A percentile compares a stretch with the other conserved stretches of the same genome.
These are phyloP conservation scores for Boletus calvinii DNA, from an alignment of 1,284 basidiomycete genomes.

Conservation along the genomic window DNA sequence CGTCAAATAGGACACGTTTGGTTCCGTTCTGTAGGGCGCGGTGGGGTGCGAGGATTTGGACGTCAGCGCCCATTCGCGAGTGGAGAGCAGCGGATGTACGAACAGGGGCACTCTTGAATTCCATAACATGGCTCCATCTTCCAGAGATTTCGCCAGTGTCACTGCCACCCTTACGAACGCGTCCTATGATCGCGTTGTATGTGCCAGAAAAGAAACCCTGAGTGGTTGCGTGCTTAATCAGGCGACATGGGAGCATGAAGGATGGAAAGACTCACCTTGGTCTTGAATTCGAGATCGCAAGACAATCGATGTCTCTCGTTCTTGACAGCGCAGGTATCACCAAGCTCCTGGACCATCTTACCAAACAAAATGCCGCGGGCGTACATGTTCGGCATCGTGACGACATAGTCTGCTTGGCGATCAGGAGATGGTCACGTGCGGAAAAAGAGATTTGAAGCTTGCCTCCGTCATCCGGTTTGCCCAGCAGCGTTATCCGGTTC, in stretches of 20 bases:
- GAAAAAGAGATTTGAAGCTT: conserved; percentile 26
- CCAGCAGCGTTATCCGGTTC: conserved; percentile 81
- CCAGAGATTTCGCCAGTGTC: conserved; percentile 88
- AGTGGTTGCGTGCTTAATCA: conserved; percentile 29
- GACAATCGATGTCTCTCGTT: conserved; percentile 76
- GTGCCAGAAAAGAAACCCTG: conserved; percentile 97
- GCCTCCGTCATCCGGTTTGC: conserved; percentile 85
- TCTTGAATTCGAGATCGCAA: conserved; percentile 96
- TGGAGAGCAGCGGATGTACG: background rate
- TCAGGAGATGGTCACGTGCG: conserved; percentile 11
- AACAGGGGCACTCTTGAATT: conserved; percentile 76
- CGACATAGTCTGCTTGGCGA: conserved; percentile 65
- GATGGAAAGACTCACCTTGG: conserved; percentile 59
- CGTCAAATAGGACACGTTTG: conserved; percentile 85
- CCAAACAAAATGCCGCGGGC: conserved; percentile 97
- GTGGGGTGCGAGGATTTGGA: too few species aligned
- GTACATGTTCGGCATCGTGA: conserved; percentile 98
- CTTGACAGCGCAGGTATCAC: conserved; percentile 85
- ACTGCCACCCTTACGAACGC: conserved; percentile 63
- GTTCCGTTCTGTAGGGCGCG: conserved; percentile 50
- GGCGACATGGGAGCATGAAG: background rate
- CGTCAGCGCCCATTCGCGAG: background rate
- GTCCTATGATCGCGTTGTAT: conserved; percentile 89
- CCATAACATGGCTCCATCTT: conserved; percentile 91
- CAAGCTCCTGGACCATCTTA: conserved; percentile 97